Base-by-base conservation (phyloP, 148 eudicot species). In the Hydrangea macrophylla region DNA sequence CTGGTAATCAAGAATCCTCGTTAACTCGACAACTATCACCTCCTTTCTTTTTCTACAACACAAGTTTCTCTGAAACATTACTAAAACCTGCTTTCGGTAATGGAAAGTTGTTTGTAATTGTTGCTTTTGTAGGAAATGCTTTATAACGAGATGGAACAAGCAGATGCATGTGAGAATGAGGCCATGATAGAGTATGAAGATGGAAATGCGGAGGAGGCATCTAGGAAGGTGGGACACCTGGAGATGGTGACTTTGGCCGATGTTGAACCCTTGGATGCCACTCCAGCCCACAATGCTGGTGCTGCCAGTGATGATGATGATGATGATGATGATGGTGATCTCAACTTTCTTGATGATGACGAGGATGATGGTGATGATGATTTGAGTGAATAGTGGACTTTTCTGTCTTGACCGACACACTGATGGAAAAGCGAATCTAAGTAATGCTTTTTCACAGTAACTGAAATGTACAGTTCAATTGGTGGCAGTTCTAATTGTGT, bases 91-190 rank as follows among this genome's bases (percentile, higher is more conserved):
- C 13, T 25, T 20, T 9, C 45, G 39, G 15, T 1, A 18, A 61
- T 60, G 10, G 22, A 30, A 65, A 40, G 55, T 35, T 65, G 18
- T 15, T 50, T 48, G 5, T n/a, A 32, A 13, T 58, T 23, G 36
- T 11, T 58, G n/a, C 6, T 24, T 12, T 57, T 73, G 72, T 81
- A 92, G 96, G 95, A 80, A 67, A 67, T 82, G 24, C 66, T 79
- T 66, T 78, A 80, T 73, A 81, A 70, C 58, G 90, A 87, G 70
- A 75, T 69, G 71, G 86, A 71, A 6, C 81, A 74, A 59, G 80
- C 44, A 51, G 92, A 88, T 62, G 81, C 81, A 22, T 88, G 83
- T 33, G 89, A 89, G 69, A 85, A 76, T 53, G 92, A 85, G n/a
- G n/a, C n/a, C 23, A 42, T 80, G 53, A 74, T 82, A 18, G 90